Base-by-base conservation (phyloP, 1,139 yeast species). In the Suhomyces chickasaworum region DNA sequence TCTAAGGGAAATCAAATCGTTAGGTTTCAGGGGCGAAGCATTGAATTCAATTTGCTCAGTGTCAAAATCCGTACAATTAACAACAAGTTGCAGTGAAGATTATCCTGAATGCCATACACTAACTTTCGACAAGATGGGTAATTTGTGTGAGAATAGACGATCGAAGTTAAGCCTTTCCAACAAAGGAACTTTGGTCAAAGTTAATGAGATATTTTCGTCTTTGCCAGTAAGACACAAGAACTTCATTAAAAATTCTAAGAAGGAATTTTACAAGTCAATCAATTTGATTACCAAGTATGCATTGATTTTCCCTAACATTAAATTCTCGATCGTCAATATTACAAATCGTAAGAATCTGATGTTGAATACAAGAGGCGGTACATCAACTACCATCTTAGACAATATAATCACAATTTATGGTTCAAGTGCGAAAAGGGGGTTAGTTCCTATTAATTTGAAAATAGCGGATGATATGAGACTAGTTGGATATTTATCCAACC, bases 11-110 rank as follows among this genome's bases (percentile, higher is more conserved):
- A 78, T 86, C 6, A 55, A 58, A 3, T 84, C 93, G 0, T 68
- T 85, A 35, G 96, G 96, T 0, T 89, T 89, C 57, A 74, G 96
- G 61, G 96, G 96, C 20, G 96, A 89, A 63, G 96, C 96, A 0
- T 68, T 89, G 56, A 82, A 87, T 55, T 85, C 95, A 0, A 60
- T 89, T 13, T 84, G 91, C 58, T 73, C 83, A 1, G 67, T 87
- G 50, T 73, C 88, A 2, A 16, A 29, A n/a, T 70, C 78, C 4
- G 65, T 81, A 4, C 61, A 63, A 9, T 71, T 90, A 0, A 67
- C 66, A 2, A 89, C 97, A 0, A 77, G 87, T 10, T 73, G 82
- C 0, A 61, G 61, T 2, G 58, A 58, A 0, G 63, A 65, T 7
- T 74, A 80, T 7, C 95, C 96, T 0, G 68, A 71, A 43, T 90